A percentile compares a stretch with the other conserved stretches of the same genome.
Conservation (phyloP, 257 asterid species). For the Solanum dulcamara region DNA sequence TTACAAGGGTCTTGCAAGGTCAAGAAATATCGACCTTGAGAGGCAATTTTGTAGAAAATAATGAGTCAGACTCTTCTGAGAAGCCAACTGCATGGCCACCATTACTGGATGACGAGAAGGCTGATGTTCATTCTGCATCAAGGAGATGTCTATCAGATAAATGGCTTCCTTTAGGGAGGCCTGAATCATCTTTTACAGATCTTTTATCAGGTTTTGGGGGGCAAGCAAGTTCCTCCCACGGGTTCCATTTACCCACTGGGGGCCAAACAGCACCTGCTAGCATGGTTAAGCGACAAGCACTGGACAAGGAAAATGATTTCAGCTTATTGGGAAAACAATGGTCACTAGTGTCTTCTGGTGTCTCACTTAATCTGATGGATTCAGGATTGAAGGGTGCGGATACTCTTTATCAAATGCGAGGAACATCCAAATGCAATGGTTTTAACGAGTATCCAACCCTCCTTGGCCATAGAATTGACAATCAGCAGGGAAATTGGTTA, state of each 20-base stretch:
- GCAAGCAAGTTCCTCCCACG: slow-evolving; percentile 30
- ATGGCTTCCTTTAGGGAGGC: slow-evolving; percentile 53
- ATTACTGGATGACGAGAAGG: slow-evolving; percentile 48
- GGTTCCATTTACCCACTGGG: slow-evolving; percentile 24
- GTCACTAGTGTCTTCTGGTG: slow-evolving; percentile 45
- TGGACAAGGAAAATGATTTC: slow-evolving; percentile 32
- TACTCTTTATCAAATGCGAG: slow-evolving; percentile 26
- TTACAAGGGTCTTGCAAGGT: slow-evolving; percentile 88
- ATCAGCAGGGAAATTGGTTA: slow-evolving; percentile 56
- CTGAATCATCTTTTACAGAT: slow-evolving; percentile 60
- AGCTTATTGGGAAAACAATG: slow-evolving; percentile 38
- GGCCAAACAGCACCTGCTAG: slow-evolving; percentile 26
- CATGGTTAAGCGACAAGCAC: slow-evolving; percentile 24
- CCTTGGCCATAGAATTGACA: slow-evolving; percentile 36
- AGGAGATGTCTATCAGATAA: slow-evolving; percentile 43
- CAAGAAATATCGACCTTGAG: slow-evolving; percentile 82
- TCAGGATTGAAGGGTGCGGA: slow-evolving; percentile 33
- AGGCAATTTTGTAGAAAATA: slow-evolving; percentile 48
- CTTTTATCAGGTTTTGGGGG: slow-evolving; percentile 76
- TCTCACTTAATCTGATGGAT: slow-evolving; percentile 68
- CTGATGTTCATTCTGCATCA: slow-evolving; percentile 34
- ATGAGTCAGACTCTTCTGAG: slow-evolving; percentile 56
- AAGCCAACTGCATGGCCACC: slow-evolving; percentile 49
- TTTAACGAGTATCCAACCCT: slow-evolving; percentile 37
- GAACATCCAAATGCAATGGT: slow-evolving; percentile 32